A percentile compares a stretch with the other conserved stretches of the same genome.
Evolutionary conservation across 495 filamentous ascomycete species (phyloP).

Genomic region (Lasiosphaeriaceae sp.): DNA sequence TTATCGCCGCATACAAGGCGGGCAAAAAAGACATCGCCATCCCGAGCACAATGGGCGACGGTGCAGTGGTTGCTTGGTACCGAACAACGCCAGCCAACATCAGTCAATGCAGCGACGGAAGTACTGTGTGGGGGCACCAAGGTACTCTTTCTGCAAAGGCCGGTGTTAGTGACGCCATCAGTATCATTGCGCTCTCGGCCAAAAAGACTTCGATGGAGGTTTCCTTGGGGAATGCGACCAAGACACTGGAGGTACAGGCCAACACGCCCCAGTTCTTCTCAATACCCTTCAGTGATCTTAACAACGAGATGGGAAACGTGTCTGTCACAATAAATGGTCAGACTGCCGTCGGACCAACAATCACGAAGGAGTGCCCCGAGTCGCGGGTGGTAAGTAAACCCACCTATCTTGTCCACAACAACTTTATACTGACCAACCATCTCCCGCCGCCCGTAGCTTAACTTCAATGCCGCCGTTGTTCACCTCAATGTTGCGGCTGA

Average conservation of each 20-base stretch:
- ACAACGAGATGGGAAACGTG: conserved; percentile 2
- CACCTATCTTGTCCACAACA: too few relatives aligned
- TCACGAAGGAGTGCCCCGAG: conserved; percentile 1
- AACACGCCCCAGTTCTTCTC: neutral
- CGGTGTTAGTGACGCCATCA: conserved; percentile 7
- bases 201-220: neutral
- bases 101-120: conserved; percentile 8
- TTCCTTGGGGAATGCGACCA: neutral
- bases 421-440: too few relatives aligned
- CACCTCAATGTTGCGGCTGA: neutral
- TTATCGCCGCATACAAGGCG: conserved; percentile 57
- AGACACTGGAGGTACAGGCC: neutral
- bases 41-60: conserved; percentile 14
- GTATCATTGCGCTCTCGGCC: neutral
- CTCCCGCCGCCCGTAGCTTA: too few relatives aligned
- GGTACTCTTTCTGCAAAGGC: conserved; percentile 2
- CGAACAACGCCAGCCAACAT: conserved; percentile 6
- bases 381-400: neutral
- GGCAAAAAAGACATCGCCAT: conserved; percentile 37
- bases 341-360: neutral
- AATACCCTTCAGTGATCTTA: conserved; percentile 1
- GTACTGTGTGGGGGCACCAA: conserved; percentile 9
- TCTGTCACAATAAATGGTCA: conserved; percentile 1
- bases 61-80: conserved; percentile 8
- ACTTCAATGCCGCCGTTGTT: neutral